Base-by-base conservation (phyloP, 2,329 filamentous ascomycete species). In the Pseudogymnoascus sp. region DNA sequence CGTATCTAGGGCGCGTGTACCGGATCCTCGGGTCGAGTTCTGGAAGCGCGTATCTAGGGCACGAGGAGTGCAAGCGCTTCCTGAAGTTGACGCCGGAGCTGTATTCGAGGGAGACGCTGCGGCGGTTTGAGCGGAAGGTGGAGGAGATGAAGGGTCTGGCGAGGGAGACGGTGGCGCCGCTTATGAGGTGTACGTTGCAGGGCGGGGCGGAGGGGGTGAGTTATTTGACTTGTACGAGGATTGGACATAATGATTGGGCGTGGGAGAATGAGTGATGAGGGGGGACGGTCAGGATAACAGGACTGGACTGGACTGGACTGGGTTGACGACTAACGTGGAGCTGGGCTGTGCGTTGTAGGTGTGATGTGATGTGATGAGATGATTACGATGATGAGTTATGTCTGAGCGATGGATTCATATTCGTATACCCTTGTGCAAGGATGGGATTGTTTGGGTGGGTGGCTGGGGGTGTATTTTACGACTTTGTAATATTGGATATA, bases 51-150 rank as follows among this genome's bases (percentile, higher is more conserved):
- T 97, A 94, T 71, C 83, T 97, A 4, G 75, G 79, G 1, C 91
- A 93, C 72, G 92, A 96, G 67, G 92, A 96, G 67, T 89, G 93
- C 72, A 97, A 96, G 75, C 85, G 85, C 22, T 97, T 97, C 70
- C 81, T 97, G 60, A 95, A 96, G 73, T 78, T 93, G 22, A 87
- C 85, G 9, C 89, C 91, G 0, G 89, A 94, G 19, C 75, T 93
- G 6, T 96, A 97, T 76, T 91, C 84, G 49, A 83, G 92, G 16
- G 92, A 97, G n/a, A 93, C 91, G 65, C 75, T 97, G 58, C 84
- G 88, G 64, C 82, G 89, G 3, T 96, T 97, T 68, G 93, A 97
- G 78, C 86, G 89, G 70, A 83, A 91, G 62, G 82, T 97, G 67
- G 91, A 96, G 64, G 92, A 97, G 78, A 80, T 97, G 62, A 97